Conservation (phyloP, 163 green algal genomes). For the Chloroidium sp. region DNA sequence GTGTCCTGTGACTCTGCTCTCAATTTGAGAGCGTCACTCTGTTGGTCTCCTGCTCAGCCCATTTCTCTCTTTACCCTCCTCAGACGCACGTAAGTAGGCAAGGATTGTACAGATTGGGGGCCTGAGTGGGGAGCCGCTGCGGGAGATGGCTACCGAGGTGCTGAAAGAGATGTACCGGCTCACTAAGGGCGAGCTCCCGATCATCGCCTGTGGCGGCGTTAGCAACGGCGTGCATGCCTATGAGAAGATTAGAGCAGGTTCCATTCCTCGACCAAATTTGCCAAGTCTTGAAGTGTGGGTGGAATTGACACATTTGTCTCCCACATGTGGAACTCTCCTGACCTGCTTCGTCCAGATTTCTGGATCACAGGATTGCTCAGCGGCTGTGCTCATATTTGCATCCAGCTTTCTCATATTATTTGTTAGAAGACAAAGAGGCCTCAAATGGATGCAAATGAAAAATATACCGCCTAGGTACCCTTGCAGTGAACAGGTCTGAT, state of each 20-base stretch:
- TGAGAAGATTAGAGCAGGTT: conserved; percentile 81
- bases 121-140: conserved; percentile 77
- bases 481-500: background rate
- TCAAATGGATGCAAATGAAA: too few relatives aligned
- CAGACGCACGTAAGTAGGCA: too few relatives aligned
- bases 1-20: background rate
- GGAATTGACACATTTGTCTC: too few relatives aligned
- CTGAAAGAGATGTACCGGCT: conserved; percentile 63
- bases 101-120: conserved; percentile 48
- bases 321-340: conserved; percentile 1
- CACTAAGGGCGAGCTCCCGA: conserved; percentile 69
- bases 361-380: too few relatives aligned
- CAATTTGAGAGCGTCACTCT: background rate
- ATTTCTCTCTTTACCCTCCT: background rate
- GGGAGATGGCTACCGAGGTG: conserved; percentile 64
- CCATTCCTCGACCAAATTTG: background rate
- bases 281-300: too few relatives aligned
- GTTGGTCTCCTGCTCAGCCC: background rate
- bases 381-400: too few relatives aligned
- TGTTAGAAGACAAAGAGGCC: too few relatives aligned
- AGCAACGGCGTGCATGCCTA: conserved; percentile 84
- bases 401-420: too few relatives aligned
- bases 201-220: conserved; percentile 91
- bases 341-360: background rate
- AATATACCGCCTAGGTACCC: background rate